Conservation (phyloP, 1,139 yeast genomes). For the Yamadazyma membranifaciens region DNA sequence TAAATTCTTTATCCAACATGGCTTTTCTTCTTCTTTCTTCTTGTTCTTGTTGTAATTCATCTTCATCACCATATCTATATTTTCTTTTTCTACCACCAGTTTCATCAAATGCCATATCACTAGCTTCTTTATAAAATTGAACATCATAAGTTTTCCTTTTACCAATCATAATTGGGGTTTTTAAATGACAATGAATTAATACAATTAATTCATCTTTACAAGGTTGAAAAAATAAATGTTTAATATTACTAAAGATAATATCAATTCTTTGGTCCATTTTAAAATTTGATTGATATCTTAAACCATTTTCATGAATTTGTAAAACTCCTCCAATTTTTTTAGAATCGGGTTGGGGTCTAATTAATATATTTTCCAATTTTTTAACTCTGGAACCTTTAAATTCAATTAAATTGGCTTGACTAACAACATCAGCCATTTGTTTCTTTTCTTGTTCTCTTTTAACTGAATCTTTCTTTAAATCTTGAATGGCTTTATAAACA, state of each 20-base stretch:
- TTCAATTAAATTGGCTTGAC: constrained; percentile 85
- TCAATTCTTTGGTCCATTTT: constrained; percentile 86
- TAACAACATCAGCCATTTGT: constrained; percentile 91
- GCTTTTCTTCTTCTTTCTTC: constrained; percentile 94
- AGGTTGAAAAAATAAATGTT: constrained; percentile 93
- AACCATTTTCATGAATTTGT: constrained; percentile 94
- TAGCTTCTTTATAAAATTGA: constrained; percentile 94
- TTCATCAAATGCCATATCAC: constrained; percentile 95
- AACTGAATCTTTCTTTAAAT: constrained; percentile 86
- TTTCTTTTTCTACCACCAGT: constrained; percentile 91
- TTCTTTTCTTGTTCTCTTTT: constrained; percentile 90
- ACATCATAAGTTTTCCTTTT: constrained; percentile 94
- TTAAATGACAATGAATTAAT: constrained; percentile 86
- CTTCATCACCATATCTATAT: constrained; percentile 96
- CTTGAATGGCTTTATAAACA: constrained; percentile 86
- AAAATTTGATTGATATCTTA: constrained; percentile 83
- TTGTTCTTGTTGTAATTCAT: constrained; percentile 97
- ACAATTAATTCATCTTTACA: constrained; percentile 94
- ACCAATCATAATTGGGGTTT: constrained; percentile 92
- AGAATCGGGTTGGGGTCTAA: constrained; percentile 95
- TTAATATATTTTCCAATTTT: constrained; percentile 82
- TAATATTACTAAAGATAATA: constrained; percentile 83
- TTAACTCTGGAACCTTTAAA: constrained; percentile 76
- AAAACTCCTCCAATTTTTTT: constrained; percentile 91
- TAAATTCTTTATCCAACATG: constrained; percentile 88